A percentile compares a stretch with the other conserved stretches of the same genome.
Evolutionary conservation across 495 filamentous ascomycete species (phyloP).

Genomic region (Extremus antarcticus): DNA sequence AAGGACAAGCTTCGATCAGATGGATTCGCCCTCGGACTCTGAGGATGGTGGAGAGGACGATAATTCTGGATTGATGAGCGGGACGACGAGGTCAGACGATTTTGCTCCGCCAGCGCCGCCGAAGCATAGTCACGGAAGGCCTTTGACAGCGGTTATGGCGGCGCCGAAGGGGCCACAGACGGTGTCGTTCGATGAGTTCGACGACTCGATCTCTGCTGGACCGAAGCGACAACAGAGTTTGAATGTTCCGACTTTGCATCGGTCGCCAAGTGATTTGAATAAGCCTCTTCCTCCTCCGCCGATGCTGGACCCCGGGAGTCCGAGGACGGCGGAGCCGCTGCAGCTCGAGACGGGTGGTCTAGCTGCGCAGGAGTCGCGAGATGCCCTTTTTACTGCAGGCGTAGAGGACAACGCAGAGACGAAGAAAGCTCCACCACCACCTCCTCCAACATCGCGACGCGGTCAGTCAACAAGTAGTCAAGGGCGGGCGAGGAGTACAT

Average conservation of each 20-base stretch:
- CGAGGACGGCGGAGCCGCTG: not conserved
- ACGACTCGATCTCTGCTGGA: conserved; percentile 14
- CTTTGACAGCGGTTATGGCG: not conserved
- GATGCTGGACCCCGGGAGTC: conserved; percentile 1
- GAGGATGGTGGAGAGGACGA: conserved; percentile 29
- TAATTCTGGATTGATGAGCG: conserved; percentile 19
- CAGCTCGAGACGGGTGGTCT: not conserved
- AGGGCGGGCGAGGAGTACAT: conserved; percentile 23
- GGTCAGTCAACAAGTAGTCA: conserved; percentile 12
- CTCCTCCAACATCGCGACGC: conserved; percentile 25
- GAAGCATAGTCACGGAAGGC: conserved; percentile 26
- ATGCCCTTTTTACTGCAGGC: not conserved
- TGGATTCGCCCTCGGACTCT: conserved; percentile 11
- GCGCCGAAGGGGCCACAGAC: conserved; percentile 23
- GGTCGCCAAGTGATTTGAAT: conserved; percentile 28
- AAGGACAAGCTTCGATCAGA: conserved; percentile 25
- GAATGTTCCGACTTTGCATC: not conserved
- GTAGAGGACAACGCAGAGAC: not conserved
- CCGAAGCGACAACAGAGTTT: not conserved
- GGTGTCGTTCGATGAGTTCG: conserved; percentile 30
- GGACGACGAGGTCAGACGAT: conserved; percentile 12
- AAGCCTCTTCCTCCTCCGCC: conserved; percentile 29
- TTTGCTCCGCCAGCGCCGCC: conserved; percentile 23
- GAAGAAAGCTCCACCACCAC: conserved; percentile 27
- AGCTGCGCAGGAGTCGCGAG: not conserved